These are phyloP conservation scores for Solanum piurae DNA, from an alignment of 257 asterid genomes.

Conservation along the genomic window DNA sequence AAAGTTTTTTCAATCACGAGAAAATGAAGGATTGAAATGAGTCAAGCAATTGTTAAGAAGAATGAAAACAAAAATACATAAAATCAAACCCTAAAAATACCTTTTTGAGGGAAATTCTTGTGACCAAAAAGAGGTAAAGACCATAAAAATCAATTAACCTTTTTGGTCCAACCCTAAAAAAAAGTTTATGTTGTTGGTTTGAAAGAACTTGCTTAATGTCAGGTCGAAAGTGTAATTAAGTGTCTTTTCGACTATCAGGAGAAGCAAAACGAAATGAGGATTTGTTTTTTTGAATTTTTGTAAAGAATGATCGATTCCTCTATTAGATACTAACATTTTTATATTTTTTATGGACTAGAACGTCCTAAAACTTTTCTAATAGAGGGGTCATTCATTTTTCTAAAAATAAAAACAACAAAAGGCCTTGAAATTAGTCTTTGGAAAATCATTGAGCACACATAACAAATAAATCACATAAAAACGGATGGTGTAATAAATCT, in stretches of 20 bases:
- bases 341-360: not conserved
- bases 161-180: not conserved
- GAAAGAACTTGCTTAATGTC: not conserved
- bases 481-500: not conserved
- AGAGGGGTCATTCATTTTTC: not conserved
- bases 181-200: not conserved
- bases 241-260: not conserved
- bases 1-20: slow-evolving; percentile 8
- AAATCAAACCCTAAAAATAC: not conserved
- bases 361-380: not conserved
- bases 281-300: not conserved
- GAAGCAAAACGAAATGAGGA: not conserved
- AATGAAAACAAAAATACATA: not conserved
- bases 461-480: not conserved
- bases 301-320: not conserved
- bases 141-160: not conserved
- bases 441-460: not conserved
- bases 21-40: not conserved
- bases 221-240: not conserved
- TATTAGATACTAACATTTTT: not conserved
- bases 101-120: not conserved
- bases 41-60: not conserved
- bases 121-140: not conserved
- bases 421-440: not conserved
- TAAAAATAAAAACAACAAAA: not conserved